These are phyloP conservation scores for Babesia divergens DNA, from an alignment of 169 alveolate genomes.

Conservation along the genomic window DNA sequence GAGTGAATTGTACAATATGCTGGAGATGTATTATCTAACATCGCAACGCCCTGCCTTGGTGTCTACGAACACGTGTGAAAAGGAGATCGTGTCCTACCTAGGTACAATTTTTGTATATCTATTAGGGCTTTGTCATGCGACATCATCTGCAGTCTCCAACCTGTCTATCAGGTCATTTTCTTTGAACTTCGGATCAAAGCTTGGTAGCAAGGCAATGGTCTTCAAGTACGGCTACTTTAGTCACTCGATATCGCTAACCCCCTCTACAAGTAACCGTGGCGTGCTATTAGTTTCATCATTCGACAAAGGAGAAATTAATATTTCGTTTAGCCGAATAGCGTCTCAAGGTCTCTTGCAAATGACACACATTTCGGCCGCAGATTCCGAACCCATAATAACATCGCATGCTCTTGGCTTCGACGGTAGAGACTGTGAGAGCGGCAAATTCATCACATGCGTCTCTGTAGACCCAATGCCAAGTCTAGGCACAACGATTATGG, in stretches of 20 bases:
- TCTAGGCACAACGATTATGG: constrained; percentile 17
- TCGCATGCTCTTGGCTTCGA: constrained; percentile 26
- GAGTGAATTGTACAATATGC: not conserved
- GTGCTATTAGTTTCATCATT: not conserved
- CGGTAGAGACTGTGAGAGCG: not conserved
- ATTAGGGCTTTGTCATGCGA: not conserved
- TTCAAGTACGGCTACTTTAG: constrained; percentile 35
- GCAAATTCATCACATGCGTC: constrained; percentile 16
- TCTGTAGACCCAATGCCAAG: constrained; percentile 19
- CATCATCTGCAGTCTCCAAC: constrained; percentile 6
- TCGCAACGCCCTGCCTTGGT: constrained; percentile 26
- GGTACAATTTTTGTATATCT: not conserved
- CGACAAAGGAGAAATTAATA: constrained; percentile 15
- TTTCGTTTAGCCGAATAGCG: not conserved
- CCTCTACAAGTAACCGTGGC: not conserved
- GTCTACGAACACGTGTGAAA: not conserved
- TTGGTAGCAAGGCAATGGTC: constrained; percentile 29
- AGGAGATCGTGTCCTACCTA: not conserved
- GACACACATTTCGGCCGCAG: not conserved
- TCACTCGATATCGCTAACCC: not conserved
- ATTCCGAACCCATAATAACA: not conserved
- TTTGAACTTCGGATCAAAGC: not conserved
- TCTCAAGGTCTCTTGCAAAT: constrained; percentile 1
- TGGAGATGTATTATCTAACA: constrained; percentile 15
- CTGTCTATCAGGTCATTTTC: not conserved